phyloP scores from a whole-genome alignment of 345 rosid genomes.

The Triadica sebifera region DNA sequence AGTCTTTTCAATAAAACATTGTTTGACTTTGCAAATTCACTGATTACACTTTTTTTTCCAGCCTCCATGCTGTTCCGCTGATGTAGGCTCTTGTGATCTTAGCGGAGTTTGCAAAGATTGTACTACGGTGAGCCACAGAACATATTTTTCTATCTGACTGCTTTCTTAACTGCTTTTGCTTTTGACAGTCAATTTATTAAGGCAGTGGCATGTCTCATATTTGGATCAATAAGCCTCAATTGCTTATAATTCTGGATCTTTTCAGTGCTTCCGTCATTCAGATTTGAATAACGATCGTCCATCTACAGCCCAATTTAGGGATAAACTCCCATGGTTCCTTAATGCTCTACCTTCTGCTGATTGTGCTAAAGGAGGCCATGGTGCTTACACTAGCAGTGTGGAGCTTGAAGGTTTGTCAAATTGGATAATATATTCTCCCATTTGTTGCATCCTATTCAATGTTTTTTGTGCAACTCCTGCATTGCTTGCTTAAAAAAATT shows the following conservation, averaged over 20 bases:
- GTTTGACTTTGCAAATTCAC: neutral
- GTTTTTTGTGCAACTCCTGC: neutral
- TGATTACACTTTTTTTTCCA: slow-evolving; percentile 21
- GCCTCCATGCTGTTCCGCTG: slow-evolving; percentile 88
- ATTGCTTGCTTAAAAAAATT: slow-evolving; percentile 4
- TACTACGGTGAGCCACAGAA: slow-evolving; percentile 66
- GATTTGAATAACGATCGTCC: slow-evolving; percentile 86
- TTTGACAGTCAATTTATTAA: slow-evolving; percentile 1
- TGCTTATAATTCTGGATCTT: slow-evolving; percentile 24
- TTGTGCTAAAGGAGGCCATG: slow-evolving; percentile 98
- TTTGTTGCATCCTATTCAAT: neutral
- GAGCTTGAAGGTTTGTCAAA: slow-evolving; percentile 64
- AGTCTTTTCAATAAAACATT: neutral
- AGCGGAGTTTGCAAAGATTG: slow-evolving; percentile 89
- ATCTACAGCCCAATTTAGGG: slow-evolving; percentile 74
- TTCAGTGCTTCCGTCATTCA: slow-evolving; percentile 90
- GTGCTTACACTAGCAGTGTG: slow-evolving; percentile 91
- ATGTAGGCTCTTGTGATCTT: slow-evolving; percentile 53
- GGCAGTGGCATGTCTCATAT: slow-evolving; percentile 8
- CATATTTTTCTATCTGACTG: neutral
- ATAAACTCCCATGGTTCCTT: slow-evolving; percentile 98
- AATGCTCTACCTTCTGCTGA: slow-evolving; percentile 88
- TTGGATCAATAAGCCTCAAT: slow-evolving; percentile 9
- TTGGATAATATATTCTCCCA: slow-evolving; percentile 10
- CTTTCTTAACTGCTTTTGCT: neutral